Evolutionary conservation across 1,284 basidiomycete species (phyloP).

Genomic region (Cryptococcus neoformans): DNA sequence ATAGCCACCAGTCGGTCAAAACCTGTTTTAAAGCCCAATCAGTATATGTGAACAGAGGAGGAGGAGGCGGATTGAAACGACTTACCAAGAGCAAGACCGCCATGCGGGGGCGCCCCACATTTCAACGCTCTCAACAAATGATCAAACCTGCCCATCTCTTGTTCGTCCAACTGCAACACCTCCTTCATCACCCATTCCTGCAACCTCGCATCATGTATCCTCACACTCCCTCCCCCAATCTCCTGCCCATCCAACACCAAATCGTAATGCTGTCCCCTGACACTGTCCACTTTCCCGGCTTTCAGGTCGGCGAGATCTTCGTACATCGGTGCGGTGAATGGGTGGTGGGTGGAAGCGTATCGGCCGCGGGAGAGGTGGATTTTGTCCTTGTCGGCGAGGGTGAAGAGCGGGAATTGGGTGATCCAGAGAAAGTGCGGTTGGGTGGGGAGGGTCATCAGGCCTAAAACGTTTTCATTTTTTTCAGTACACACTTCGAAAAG

Average conservation of each 20-base stretch:
- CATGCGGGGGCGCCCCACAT: constrained; percentile 91
- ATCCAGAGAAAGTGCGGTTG: constrained; percentile 88
- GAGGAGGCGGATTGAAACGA: constrained; percentile 9
- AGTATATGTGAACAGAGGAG: background rate
- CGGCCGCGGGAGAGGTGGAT: constrained; percentile 75
- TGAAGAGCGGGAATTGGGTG: constrained; percentile 94
- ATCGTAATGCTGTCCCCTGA: constrained; percentile 94
- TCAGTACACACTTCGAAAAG: too few relatives aligned
- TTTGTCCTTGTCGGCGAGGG: constrained; percentile 82
- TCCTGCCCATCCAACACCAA: constrained; percentile 93
- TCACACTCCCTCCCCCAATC: constrained; percentile 89
- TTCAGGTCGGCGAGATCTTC: constrained; percentile 75
- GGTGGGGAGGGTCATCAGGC: constrained; percentile 56
- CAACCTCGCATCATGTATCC: constrained; percentile 81
- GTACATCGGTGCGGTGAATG: constrained; percentile 93
- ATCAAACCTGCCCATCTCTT: constrained; percentile 71
- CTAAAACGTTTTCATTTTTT: constrained; percentile 42
- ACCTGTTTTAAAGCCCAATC: constrained; percentile 54
- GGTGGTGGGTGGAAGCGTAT: constrained; percentile 90
- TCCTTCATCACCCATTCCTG: constrained; percentile 78
- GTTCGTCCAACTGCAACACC: constrained; percentile 69
- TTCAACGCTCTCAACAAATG: constrained; percentile 81
- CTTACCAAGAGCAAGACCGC: constrained; percentile 85
- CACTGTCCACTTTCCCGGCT: constrained; percentile 62
- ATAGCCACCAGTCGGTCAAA: constrained; percentile 91